Conservation (phyloP, 169 alveolate species). For the Cryptosporidium bovis region DNA sequence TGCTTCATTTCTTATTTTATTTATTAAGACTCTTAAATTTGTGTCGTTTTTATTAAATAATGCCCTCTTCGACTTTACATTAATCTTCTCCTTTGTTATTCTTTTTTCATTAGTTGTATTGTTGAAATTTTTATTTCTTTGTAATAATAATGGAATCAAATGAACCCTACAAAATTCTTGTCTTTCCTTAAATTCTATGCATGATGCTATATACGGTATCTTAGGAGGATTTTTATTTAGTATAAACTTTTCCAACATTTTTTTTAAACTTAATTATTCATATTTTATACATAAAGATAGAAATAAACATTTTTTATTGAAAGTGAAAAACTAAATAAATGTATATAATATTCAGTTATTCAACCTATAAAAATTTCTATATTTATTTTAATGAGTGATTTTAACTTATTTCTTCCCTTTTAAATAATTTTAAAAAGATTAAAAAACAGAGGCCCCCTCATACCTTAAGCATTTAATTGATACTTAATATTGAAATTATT, state of each 20-base stretch:
- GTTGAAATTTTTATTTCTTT: background rate
- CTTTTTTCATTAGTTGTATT: background rate
- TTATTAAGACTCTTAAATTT: background rate
- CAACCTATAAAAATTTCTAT: too few species aligned
- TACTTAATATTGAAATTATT: too few species aligned
- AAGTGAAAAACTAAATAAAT: background rate
- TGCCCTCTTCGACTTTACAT: too few species aligned
- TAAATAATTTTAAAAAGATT: too few species aligned
- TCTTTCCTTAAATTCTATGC: slow-evolving; percentile 65
- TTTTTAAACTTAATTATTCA: background rate
- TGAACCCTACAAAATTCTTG: slow-evolving; percentile 36
- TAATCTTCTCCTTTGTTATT: too few species aligned
- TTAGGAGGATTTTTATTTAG: slow-evolving; percentile 12
- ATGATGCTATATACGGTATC: slow-evolving; percentile 42
- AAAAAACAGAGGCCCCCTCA: too few species aligned
- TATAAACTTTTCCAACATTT: slow-evolving; percentile 29
- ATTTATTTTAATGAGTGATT: too few species aligned
- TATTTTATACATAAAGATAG: background rate
- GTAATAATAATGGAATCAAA: slow-evolving; percentile 24
- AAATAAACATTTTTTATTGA: background rate
- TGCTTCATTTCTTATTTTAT: background rate
- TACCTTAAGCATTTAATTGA: too few species aligned
- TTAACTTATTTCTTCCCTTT: too few species aligned
- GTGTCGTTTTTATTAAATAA: too few species aligned
- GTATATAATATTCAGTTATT: too few species aligned